A percentile compares a stretch with the other conserved stretches of the same genome.
phyloP scores from a whole-genome alignment of 257 asterid genomes.

The Fraxinus excelsior region DNA sequence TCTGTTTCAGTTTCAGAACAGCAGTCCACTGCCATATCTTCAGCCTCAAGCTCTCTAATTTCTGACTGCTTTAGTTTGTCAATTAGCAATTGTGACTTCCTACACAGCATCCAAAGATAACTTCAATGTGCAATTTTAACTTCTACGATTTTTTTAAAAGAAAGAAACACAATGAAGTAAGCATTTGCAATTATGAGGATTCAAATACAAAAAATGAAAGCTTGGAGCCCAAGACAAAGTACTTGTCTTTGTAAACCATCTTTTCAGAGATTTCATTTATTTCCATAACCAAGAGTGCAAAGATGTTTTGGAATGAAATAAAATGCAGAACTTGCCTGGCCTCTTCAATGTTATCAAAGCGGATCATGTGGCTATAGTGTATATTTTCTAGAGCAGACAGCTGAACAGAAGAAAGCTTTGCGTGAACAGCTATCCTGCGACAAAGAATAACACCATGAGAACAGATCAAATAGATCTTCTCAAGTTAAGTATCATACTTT shows the following conservation, averaged over 20 bases:
- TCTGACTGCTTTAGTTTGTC: constrained; percentile 58
- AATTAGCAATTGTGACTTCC: constrained; percentile 65
- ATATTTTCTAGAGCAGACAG: constrained; percentile 89
- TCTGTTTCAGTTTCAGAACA: constrained; percentile 86
- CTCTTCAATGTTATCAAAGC: constrained; percentile 81
- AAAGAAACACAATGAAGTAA: background rate
- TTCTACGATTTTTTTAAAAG: background rate
- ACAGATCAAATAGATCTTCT: constrained; percentile 20
- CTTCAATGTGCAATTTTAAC: constrained; percentile 12
- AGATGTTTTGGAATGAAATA: constrained; percentile 12
- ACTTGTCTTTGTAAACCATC: background rate
- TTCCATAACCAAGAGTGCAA: background rate
- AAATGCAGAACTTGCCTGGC: constrained; percentile 57
- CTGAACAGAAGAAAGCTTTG: constrained; percentile 61
- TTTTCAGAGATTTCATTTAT: background rate
- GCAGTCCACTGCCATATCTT: constrained; percentile 41
- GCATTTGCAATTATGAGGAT: constrained; percentile 4
- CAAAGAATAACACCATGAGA: constrained; percentile 28
- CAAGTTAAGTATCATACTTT: background rate
- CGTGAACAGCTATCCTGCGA: constrained; percentile 68
- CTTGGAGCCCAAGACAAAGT: constrained; percentile 3
- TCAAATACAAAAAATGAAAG: constrained; percentile 9
- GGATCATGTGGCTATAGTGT: constrained; percentile 92
- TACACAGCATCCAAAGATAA: constrained; percentile 38
- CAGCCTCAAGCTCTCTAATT: constrained; percentile 41